Percentiles rank a stretch among this genome's conserved stretches.
phyloP scores from a whole-genome alignment of 2,329 filamentous ascomycete genomes.

The Pseudogymnoascus sp. region DNA sequence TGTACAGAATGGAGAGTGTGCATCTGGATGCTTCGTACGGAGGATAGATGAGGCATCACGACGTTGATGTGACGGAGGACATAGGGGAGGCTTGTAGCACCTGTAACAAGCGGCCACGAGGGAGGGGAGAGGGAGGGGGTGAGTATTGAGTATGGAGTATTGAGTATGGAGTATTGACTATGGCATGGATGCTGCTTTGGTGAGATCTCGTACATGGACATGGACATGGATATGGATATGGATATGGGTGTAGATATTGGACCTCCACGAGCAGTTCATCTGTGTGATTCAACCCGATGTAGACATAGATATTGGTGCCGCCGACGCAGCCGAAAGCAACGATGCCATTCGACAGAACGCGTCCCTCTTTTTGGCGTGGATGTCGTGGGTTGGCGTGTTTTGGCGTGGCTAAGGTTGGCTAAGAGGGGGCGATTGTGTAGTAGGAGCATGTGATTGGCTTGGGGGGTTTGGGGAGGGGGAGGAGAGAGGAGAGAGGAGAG shows the following conservation, averaged over 20 bases:
- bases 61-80: neutral
- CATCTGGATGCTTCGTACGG: neutral
- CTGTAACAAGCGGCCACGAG: neutral
- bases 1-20: neutral
- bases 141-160: neutral
- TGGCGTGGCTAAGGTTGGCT: neutral
- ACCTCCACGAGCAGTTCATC: neutral
- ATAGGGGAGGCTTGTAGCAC: neutral
- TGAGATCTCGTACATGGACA: neutral
- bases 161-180: neutral
- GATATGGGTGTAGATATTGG: no score
- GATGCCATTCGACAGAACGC: conserved; percentile 1
- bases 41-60: neutral
- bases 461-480: no score
- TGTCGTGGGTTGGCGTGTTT: neutral
- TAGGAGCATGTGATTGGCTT: neutral
- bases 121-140: neutral
- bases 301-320: neutral
- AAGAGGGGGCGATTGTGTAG: neutral
- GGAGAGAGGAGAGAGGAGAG: neutral
- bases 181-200: neutral
- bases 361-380: neutral
- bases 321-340: neutral
- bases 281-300: neutral
- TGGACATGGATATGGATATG: neutral